Evolutionary conservation across 352 stramenopile genomes (phyloP), one percentile per base, ranked within the genome.

Genomic region (Globisporangium uncinulatum): DNA sequence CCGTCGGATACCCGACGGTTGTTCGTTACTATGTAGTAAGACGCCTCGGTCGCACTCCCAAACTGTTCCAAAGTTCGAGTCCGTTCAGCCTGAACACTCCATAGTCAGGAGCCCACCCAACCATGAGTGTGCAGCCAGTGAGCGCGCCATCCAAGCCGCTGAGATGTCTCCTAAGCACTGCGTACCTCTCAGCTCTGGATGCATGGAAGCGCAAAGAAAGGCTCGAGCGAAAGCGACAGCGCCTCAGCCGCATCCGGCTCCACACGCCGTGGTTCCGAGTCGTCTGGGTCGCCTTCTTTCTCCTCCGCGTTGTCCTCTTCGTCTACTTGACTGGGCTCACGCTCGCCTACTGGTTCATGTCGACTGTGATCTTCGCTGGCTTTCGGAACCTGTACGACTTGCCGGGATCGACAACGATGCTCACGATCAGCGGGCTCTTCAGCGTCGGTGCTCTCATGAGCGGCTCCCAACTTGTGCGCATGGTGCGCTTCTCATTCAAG

Each of bases 281-380:
- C 6, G 39, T n/a, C 6, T 61, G 46, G 36, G 2, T 37, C 46
- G 14, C 31, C 15, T 32, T 61, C 46, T 61, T 61, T 20, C 1
- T 45, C 17, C 50, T 61, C 46, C 47, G 47, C 56, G 6, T 49
- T n/a, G 45, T 37, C 29, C 24, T 61, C 2, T 51, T 56, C 24
- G 24, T 55, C 47, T 61, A 50, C 56, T 20, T 61, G 17, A 11
- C n/a, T 1, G 47, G 21, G 4, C 46, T 61, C 37, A 50, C 46
- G 17, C 2, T 45, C 9, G 37, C 39, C 17, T 59, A 53, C 43
- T 63, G 51, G 51, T 54, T 59, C 57, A 61, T 63, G 31, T 53
- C 52, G 13, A 54, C 57, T 13, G 24, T 32, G 39, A 8, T 32
- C 4, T 45, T 61, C 15, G 21, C 6, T 34, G 21, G 39, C 17